Conservation (phyloP, 306 rosid species). For the Prosopis cineraria region DNA sequence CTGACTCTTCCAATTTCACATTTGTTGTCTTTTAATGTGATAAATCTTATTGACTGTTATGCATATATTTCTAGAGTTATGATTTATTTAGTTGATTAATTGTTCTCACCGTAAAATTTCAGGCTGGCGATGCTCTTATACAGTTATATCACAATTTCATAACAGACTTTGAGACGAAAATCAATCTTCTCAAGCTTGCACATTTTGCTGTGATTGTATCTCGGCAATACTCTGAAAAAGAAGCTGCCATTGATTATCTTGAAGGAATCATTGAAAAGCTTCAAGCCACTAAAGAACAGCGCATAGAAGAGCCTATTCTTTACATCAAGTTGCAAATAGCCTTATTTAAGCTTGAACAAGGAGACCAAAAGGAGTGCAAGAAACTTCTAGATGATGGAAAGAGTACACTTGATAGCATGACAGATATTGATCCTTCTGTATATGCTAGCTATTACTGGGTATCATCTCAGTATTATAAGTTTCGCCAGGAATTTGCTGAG, state of each 20-base stretch:
- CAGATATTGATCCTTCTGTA: constrained; percentile 97
- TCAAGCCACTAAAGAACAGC: constrained; percentile 85
- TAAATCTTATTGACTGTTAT: neutral
- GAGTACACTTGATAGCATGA: constrained; percentile 93
- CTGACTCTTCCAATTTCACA: neutral
- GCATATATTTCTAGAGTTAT: neutral
- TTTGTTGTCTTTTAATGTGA: neutral
- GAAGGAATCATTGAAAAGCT: constrained; percentile 92
- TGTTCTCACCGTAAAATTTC: constrained; percentile 35
- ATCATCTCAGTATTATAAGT: constrained; percentile 83
- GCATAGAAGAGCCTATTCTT: constrained; percentile 88
- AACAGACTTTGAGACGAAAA: constrained; percentile 97
- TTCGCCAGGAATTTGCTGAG: constrained; percentile 94
- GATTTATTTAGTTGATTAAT: constrained; percentile 15
- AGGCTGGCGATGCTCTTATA: constrained; percentile 99
- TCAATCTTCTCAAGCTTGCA: constrained; percentile 98
- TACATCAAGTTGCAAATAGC: constrained; percentile 95
- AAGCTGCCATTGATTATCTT: constrained; percentile 87
- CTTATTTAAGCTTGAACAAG: constrained; percentile 81
- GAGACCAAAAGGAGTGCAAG: constrained; percentile 87
- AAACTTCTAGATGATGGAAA: constrained; percentile 94
- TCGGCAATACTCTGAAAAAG: constrained; percentile 93
- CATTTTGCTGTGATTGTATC: constrained; percentile 98
- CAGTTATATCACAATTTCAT: constrained; percentile 95
- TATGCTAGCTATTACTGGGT: constrained; percentile 97